A percentile compares a stretch with the other conserved stretches of the same genome.
Conservation (phyloP, 2,329 filamentous ascomycete genomes). For the Exophiala sideris region DNA sequence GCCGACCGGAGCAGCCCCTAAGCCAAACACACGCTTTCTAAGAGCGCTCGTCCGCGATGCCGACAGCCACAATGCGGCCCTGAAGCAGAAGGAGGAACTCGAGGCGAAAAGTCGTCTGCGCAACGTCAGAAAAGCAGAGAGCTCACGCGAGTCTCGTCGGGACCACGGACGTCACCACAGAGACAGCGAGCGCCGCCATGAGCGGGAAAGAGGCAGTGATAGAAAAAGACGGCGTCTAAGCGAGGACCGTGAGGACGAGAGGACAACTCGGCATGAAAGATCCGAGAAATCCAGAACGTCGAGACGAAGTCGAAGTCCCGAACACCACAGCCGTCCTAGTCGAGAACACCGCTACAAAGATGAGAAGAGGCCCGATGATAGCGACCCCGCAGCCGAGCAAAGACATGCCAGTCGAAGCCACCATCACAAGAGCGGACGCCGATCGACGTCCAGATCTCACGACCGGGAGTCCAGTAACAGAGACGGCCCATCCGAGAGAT, state of each 20-base stretch:
- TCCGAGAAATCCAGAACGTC: neutral
- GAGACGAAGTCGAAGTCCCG: constrained; percentile 9
- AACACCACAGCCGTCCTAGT: constrained; percentile 23
- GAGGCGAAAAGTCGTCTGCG: constrained; percentile 71
- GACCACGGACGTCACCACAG: constrained; percentile 16
- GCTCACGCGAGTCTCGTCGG: constrained; percentile 25
- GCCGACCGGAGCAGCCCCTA: constrained; percentile 66
- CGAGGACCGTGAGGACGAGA: constrained; percentile 29
- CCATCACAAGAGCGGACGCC: constrained; percentile 13
- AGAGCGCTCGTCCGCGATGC: constrained; percentile 85
- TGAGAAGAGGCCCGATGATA: neutral
- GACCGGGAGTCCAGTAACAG: constrained; percentile 15
- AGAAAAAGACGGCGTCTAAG: constrained; percentile 30
- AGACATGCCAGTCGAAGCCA: constrained; percentile 10
- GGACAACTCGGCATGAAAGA: constrained; percentile 9
- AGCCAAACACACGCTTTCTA: constrained; percentile 88
- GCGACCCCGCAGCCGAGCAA: neutral
- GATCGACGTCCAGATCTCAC: constrained; percentile 19
- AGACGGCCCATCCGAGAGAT: constrained; percentile 1
- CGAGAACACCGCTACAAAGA: constrained; percentile 14
- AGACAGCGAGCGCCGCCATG: constrained; percentile 11
- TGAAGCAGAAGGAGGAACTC: constrained; percentile 77
- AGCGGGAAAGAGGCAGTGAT: constrained; percentile 18
- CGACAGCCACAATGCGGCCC: constrained; percentile 80
- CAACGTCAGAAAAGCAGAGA: constrained; percentile 51